A percentile compares a stretch with the other conserved stretches of the same genome.
Conservation (phyloP, 306 rosid genomes). For the Begonia loranthoides region DNA sequence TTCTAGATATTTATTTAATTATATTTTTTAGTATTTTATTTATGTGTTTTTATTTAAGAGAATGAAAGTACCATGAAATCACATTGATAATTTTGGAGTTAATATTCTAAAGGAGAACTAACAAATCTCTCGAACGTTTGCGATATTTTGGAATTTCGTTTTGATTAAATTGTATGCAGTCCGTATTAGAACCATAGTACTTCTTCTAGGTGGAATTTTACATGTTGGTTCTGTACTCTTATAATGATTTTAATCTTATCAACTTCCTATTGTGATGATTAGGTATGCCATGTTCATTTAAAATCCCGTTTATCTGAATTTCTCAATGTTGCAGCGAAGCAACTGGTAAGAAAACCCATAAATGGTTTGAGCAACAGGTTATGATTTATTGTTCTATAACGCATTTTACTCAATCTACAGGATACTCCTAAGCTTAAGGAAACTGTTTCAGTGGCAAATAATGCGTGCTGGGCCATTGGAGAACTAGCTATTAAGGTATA, state of each 20-base stretch:
- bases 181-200: too few species aligned
- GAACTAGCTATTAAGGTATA: conserved; percentile 92
- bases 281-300: conserved; percentile 84
- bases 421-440: conserved; percentile 66
- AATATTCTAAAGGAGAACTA: too few species aligned
- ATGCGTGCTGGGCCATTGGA: conserved; percentile 99
- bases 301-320: conserved; percentile 72
- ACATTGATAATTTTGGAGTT: too few species aligned
- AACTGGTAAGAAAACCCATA: conserved; percentile 54
- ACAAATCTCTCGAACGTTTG: too few species aligned
- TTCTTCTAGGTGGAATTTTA: too few species aligned
- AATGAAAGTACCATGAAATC: too few species aligned
- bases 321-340: conserved; percentile 80
- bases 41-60: too few species aligned
- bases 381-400: conserved; percentile 13
- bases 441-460: conserved; percentile 88
- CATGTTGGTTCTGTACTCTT: not conserved
- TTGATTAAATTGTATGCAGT: too few species aligned
- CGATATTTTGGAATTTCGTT: too few species aligned
- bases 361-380: conserved; percentile 3
- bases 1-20: too few species aligned
- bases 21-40: too few species aligned
- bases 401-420: conserved; percentile 26
- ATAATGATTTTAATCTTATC: not conserved
- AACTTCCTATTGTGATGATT: conserved; percentile 13